Evolutionary conservation across 2,329 filamentous ascomycete species (phyloP).

Genomic region (Exophiala lecanii-corni): DNA sequence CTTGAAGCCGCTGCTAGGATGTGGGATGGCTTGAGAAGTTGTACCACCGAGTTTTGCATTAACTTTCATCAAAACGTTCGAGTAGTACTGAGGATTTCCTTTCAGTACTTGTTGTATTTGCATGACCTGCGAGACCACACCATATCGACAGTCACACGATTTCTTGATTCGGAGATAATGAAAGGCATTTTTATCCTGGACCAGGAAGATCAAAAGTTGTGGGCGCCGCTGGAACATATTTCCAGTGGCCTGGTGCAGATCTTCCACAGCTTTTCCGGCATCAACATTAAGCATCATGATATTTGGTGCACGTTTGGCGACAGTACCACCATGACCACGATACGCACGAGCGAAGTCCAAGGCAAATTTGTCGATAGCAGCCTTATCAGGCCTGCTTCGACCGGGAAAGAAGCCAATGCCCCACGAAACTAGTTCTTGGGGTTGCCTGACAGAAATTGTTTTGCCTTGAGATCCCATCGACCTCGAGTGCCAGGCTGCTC

Average conservation of each 20-base stretch:
- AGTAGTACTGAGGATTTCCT: constrained; percentile 76
- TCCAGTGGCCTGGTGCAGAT: constrained; percentile 53
- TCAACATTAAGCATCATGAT: constrained; percentile 41
- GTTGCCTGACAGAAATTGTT: constrained; percentile 70
- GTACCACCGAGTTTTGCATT: constrained; percentile 90
- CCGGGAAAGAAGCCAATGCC: constrained; percentile 64
- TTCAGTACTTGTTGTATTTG: constrained; percentile 64
- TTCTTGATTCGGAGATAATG: constrained; percentile 86
- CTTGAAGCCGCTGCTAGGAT: constrained; percentile 31
- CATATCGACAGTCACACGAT: constrained; percentile 76
- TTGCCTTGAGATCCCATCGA: constrained; percentile 81
- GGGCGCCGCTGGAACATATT: constrained; percentile 54
- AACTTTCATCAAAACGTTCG: constrained; percentile 94
- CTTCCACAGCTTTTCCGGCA: constrained; percentile 51
- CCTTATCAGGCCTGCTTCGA: constrained; percentile 42
- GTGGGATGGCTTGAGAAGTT: constrained; percentile 54
- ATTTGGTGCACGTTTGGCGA: constrained; percentile 45
- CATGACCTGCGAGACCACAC: constrained; percentile 80
- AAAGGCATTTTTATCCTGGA: constrained; percentile 65
- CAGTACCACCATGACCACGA: constrained; percentile 55
- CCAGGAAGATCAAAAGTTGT: constrained; percentile 74
- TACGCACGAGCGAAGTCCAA: constrained; percentile 60
- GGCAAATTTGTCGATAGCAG: constrained; percentile 50
- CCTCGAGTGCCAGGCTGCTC: constrained; percentile 62
- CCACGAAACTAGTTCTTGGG: constrained; percentile 63